Evolutionary conservation across 352 stramenopile genomes (phyloP).

Genomic region (Globisporangium yorkense): DNA sequence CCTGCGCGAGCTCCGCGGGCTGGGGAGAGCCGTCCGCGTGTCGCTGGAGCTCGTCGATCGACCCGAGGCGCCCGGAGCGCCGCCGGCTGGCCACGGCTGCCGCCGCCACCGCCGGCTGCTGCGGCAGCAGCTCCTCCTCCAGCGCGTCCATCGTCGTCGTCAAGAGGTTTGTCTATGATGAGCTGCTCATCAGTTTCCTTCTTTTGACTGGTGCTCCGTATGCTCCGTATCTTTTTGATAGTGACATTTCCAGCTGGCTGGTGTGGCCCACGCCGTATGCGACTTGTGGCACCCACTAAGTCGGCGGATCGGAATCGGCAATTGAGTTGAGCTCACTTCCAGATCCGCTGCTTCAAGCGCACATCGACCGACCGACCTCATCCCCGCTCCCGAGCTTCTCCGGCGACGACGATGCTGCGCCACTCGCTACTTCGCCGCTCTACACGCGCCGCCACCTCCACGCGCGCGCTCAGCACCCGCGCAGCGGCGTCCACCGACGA

Average conservation of each 20-base stretch:
- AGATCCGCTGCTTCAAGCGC: background rate
- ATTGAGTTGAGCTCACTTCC: background rate
- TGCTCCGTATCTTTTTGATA: background rate
- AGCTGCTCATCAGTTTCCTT: too few species aligned
- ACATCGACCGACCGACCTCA: background rate
- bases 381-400: background rate
- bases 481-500: conserved; percentile 15
- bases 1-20: conserved; percentile 10
- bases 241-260: background rate
- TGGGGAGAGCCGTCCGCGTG: too few species aligned
- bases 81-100: too few species aligned
- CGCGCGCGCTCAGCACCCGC: conserved; percentile 18
- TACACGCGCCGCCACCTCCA: background rate
- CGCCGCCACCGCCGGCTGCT: too few species aligned
- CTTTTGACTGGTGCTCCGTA: background rate
- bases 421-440: conserved; percentile 14
- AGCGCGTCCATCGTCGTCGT: background rate
- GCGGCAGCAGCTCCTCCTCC: background rate
- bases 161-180: too few species aligned
- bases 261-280: too few species aligned
- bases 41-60: background rate
- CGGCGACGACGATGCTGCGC: conserved; percentile 13
- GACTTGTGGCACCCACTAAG: background rate
- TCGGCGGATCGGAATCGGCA: too few species aligned
- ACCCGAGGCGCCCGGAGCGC: background rate